These are phyloP conservation scores for Ogataea saltuana DNA, from an alignment of 805 yeast genomes.

Conservation along the genomic window DNA sequence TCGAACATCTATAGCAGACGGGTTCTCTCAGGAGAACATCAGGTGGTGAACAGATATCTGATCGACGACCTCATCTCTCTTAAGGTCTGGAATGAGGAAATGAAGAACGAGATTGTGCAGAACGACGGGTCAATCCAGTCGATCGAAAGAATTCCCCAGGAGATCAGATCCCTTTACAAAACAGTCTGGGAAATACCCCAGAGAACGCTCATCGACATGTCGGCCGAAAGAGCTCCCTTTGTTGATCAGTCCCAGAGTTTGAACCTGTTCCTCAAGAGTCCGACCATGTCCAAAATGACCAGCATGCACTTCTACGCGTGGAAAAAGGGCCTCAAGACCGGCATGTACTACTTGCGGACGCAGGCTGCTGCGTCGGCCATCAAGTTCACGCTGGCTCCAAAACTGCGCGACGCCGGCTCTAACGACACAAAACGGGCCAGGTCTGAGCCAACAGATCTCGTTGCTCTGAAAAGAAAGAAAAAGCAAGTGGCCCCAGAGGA, in stretches of 20 bases:
- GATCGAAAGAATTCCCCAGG: conserved; percentile 71
- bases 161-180: conserved; percentile 75
- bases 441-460: conserved; percentile 15
- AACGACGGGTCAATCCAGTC: conserved; percentile 85
- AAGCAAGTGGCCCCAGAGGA: conserved; percentile 12
- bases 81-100: conserved; percentile 78
- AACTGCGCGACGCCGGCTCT: conserved; percentile 6
- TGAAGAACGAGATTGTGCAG: conserved; percentile 75
- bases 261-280: conserved; percentile 83
- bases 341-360: conserved; percentile 96
- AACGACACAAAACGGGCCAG: conserved; percentile 16
- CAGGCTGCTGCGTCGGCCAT: conserved; percentile 98
- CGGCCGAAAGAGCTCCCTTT: conserved; percentile 73
- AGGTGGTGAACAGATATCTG: conserved; percentile 85
- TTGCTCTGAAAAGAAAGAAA: not conserved
- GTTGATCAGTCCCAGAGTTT: conserved; percentile 91
- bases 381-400: conserved; percentile 75
- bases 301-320: conserved; percentile 99
- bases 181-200: conserved; percentile 98
- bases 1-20: conserved; percentile 90
- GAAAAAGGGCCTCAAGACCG: conserved; percentile 97
- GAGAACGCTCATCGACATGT: conserved; percentile 80
- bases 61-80: conserved; percentile 77
- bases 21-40: conserved; percentile 91
- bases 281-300: conserved; percentile 95